Base-by-base conservation (phyloP, 805 yeast species). In the Nakazawaea wickerhamii region DNA sequence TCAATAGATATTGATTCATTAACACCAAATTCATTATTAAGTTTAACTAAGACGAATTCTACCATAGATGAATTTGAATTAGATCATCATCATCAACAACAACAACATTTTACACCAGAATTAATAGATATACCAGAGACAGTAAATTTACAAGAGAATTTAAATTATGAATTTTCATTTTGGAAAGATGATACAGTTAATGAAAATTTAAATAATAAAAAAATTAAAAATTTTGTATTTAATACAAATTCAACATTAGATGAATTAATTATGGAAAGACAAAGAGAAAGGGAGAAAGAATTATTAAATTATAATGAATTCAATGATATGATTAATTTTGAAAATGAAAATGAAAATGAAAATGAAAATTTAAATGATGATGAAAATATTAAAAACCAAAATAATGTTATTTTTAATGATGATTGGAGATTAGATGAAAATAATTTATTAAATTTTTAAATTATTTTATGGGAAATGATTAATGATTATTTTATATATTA, bases 1-100 rank as follows among this genome's bases (percentile, higher is more conserved):
- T 45, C 31, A 22, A 41, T 48, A 9, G 45, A 44, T 22, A 23
- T 35, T n/a, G 50, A 45, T 23, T 45, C 47, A 5, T 38, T 44
- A 21, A 46, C 51, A 5, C 51, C 51, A 15, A 40, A 48, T 21
- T 48, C 51, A 13, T 39, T 48, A 15, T 36, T 48, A 8, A 36
- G 46, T n/a, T 38, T 48, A 17, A 43, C 51, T n/a, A 46, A 48
- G 44, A 41, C 51, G 19, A 48, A 48, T 40, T 48, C 51, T 8
- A 43, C 51, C n/a, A 46, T 48, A 5, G 51, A 47, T 19, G 50
- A 48, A n/a, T 36, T 38, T 4, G 46, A 43, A 8, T 23, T 36
- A 15, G 31, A 28, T 14, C n/a, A 27, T 19, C 31, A 28, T 13
- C 21, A 4, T n/a, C 37, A 36, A 25, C 25, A 30, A 37, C 40